Conservation (phyloP, 768 basidiomycete species). For the Daedaleopsis nitida region DNA sequence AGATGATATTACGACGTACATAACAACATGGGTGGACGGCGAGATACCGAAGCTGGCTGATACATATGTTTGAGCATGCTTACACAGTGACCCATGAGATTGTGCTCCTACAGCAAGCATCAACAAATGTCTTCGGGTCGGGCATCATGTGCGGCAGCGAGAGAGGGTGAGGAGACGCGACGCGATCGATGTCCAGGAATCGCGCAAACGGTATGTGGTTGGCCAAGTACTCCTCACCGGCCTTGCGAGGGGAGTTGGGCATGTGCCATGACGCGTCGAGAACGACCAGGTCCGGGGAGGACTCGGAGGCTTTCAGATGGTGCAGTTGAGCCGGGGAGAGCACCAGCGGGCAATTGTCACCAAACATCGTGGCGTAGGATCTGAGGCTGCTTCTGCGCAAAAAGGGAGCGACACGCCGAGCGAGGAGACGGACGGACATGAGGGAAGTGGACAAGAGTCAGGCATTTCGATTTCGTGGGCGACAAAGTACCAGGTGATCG, state of each 20-base stretch:
- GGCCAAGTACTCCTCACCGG: conserved; percentile 41
- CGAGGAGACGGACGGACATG: conserved; percentile 8
- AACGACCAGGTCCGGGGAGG: conserved; percentile 39
- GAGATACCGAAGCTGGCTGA: conserved; percentile 73
- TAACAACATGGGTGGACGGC: conserved; percentile 75
- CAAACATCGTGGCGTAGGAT: conserved; percentile 31
- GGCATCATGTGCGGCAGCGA: conserved; percentile 97
- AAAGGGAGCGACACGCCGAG: not conserved
- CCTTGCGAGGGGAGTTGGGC: conserved; percentile 80
- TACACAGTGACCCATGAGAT: not conserved
- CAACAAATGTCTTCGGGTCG: conserved; percentile 62
- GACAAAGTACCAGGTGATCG: not conserved
- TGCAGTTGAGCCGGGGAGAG: conserved; percentile 52
- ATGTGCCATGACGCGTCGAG: conserved; percentile 92
- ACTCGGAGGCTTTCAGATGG: conserved; percentile 17
- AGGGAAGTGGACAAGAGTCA: not conserved
- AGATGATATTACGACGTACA: conserved; percentile 48
- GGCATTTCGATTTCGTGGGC: not conserved
- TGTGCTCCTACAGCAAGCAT: conserved; percentile 68
- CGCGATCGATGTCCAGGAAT: conserved; percentile 22
- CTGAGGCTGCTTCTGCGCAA: not conserved
- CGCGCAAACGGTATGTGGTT: conserved; percentile 19
- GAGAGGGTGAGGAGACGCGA: conserved; percentile 64
- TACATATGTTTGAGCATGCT: not conserved
- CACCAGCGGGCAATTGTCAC: conserved; percentile 45